Base-by-base conservation (phyloP, 345 rosid genomes). In the Sisymbrium irio region DNA sequence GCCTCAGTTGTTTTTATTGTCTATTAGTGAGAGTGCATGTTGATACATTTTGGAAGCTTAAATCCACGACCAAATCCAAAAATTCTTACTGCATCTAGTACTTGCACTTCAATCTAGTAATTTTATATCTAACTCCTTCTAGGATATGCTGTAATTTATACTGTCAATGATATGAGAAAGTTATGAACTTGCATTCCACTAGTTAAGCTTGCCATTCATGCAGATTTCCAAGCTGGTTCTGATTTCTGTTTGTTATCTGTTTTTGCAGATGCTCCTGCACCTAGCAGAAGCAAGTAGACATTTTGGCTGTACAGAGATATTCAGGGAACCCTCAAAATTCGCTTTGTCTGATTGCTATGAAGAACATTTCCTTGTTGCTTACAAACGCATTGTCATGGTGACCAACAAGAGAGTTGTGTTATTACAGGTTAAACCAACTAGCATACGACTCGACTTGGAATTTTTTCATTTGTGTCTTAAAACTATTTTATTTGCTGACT, bases 301-400 rank as follows among this genome's bases (percentile, higher is more conserved):
- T 68, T 87, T 92, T 75, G 97, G 99, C 69, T 95, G 93, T 72
- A 85, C 97, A 35, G 95, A 89, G 76, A 84, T 92, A 79, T 95
- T 95, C 78, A 89, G 85, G 75, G 99, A 92, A 79, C 99, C 99
- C 19, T 88, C 99, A 66, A 92, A 95, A 79, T 92, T 81, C 66
- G 99, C 97, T 17, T 84, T 56, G 83, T 88, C 96, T 65, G 99
- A 95, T 79, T 83, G 87, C 78, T 95, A 89, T 61, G 96, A 90
- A 74, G 93, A 87, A 37, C 93, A 89, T 76, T 95, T 92, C 82
- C 62, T 85, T 66, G 86, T 95, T 60, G 92, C 91, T 49, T 81
- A 86, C 79, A 88, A 88, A 50, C 83, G 90, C 80, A 84, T 90
- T 73, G 97, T 90, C 66, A 62, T 95, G 69, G 93, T 90, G 73